Percentiles rank a stretch among this genome's conserved stretches.
These are phyloP conservation scores for Baudoinia panamericana DNA, from an alignment of 495 filamentous ascomycete species.

Conservation along the genomic window DNA sequence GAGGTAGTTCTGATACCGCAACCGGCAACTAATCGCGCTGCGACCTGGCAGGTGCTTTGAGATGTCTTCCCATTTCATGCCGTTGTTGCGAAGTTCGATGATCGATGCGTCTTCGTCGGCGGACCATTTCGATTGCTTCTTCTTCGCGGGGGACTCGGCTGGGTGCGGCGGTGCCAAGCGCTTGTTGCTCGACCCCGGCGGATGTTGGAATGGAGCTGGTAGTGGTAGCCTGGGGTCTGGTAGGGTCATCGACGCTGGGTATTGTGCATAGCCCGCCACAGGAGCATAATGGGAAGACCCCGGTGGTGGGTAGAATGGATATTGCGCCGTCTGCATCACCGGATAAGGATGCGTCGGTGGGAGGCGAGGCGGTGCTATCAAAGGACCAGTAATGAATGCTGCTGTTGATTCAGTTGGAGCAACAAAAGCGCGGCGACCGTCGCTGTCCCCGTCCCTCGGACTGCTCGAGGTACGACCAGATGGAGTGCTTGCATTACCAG, in stretches of 20 bases:
- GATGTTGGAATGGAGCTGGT: neutral
- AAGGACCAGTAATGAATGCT: conserved; percentile 5
- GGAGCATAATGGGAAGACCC: conserved; percentile 2
- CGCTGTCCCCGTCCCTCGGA: conserved; percentile 4
- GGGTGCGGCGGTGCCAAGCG: conserved; percentile 35
- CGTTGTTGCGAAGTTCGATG: conserved; percentile 72
- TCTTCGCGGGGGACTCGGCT: conserved; percentile 66
- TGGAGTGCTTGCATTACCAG: conserved; percentile 16
- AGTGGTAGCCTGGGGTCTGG: conserved; percentile 10
- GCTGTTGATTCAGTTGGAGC: conserved; percentile 9
- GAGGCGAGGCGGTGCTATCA: neutral
- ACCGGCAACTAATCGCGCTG: conserved; percentile 80
- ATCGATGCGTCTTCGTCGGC: conserved; percentile 80
- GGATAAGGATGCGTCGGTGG: neutral
- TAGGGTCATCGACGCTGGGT: conserved; percentile 1
- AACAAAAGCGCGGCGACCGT: neutral
- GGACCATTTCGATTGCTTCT: conserved; percentile 90
- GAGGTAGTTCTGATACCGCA: conserved; percentile 96
- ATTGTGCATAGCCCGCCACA: conserved; percentile 6
- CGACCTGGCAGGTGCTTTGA: conserved; percentile 77
- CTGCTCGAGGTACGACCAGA: conserved; percentile 15
- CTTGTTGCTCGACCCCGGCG: conserved; percentile 28
- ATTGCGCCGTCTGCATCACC: conserved; percentile 16
- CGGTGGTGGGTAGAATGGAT: conserved; percentile 6
- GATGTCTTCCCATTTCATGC: conserved; percentile 99